phyloP scores from a whole-genome alignment of 345 rosid species.

The Ricinus communis region DNA sequence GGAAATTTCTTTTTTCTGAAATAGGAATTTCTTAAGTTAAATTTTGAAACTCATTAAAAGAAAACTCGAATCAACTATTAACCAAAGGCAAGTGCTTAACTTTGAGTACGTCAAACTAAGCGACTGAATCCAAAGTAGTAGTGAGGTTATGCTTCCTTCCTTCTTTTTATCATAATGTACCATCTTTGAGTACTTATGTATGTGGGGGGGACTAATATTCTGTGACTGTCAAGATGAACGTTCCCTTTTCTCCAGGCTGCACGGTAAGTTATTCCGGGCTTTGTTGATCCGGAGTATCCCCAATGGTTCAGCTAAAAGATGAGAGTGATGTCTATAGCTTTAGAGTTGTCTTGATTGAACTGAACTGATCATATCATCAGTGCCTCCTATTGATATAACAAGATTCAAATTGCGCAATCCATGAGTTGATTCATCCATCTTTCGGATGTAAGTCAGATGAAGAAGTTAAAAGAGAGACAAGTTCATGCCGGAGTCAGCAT shows the following conservation, averaged over 20 bases:
- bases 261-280: constrained; percentile 25
- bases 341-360: constrained; percentile 25
- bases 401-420: constrained; percentile 5
- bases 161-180: no score
- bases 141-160: no score
- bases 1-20: no score
- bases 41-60: no score
- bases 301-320: constrained; percentile 21
- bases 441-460: constrained; percentile 15
- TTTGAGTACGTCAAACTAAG: no score
- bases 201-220: no score
- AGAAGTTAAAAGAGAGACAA: constrained; percentile 16
- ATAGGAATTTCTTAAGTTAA: no score
- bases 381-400: constrained; percentile 21
- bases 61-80: no score
- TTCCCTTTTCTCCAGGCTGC: constrained; percentile 27
- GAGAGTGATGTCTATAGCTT: constrained; percentile 29
- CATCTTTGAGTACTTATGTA: no score
- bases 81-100: no score
- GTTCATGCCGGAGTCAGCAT: constrained; percentile 10
- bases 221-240: no score
- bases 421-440: constrained; percentile 16
- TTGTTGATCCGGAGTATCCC: constrained; percentile 26
- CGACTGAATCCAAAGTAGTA: no score
- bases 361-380: constrained; percentile 23